A percentile compares a stretch with the other conserved stretches of the same genome.
Evolutionary conservation across 106 monocot species (phyloP).

Genomic region (Dioscorea dumetorum): DNA sequence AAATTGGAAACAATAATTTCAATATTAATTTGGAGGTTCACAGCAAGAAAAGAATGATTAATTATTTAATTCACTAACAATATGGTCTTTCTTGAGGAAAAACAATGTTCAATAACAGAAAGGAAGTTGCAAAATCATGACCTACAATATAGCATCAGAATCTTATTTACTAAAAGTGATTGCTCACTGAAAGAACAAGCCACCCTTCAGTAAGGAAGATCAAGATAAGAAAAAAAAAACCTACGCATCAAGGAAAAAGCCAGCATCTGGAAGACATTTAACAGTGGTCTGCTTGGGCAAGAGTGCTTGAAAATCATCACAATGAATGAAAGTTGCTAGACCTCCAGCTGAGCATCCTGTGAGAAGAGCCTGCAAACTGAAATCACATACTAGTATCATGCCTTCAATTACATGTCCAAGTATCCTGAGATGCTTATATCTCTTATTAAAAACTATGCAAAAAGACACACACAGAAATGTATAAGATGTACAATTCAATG

Average conservation of each 20-base stretch:
- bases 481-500: slow-evolving; percentile 12
- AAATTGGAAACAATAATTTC: too few species aligned
- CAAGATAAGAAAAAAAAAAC: slow-evolving; percentile 1
- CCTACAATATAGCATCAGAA: too few species aligned
- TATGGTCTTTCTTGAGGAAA: too few species aligned
- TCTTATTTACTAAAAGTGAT: too few species aligned
- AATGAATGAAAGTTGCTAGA: slow-evolving; percentile 82
- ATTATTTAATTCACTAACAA: too few species aligned
- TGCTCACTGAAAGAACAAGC: too few species aligned
- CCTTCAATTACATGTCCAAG: not conserved
- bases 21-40: too few species aligned
- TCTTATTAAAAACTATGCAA: not conserved
- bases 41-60: too few species aligned
- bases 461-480: not conserved
- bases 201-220: not conserved
- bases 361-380: slow-evolving; percentile 71
- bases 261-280: slow-evolving; percentile 94
- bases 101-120: too few species aligned
- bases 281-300: slow-evolving; percentile 42
- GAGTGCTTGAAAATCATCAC: slow-evolving; percentile 65
- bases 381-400: slow-evolving; percentile 11
- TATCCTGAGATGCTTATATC: too few species aligned
- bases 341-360: slow-evolving; percentile 98
- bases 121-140: too few species aligned
- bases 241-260: slow-evolving; percentile 84